Base-by-base conservation (phyloP, 257 asterid species). In the Solanum piurae region DNA sequence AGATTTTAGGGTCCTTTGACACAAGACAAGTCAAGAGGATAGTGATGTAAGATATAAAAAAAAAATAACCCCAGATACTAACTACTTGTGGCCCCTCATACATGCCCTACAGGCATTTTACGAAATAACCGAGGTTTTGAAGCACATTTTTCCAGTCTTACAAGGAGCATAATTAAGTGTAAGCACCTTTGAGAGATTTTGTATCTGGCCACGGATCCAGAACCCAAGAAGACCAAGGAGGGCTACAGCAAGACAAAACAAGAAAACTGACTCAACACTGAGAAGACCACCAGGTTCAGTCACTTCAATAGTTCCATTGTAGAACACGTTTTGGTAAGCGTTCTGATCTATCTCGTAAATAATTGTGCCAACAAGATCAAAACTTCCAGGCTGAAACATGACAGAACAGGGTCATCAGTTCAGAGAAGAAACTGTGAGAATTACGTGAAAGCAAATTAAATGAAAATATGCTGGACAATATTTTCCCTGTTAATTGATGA, bases 241-340 rank as follows among this genome's bases (percentile, higher is more conserved):
- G 44, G 98, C 98, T 46, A 94, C 77, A 69, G 93, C 98, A 74
- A 97, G 98, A 92, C 92, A 92, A 91, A 96, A 94, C 92, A 97
- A 90, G 95, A 97, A 96, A 33, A 97, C 98, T 71, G 99, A 94
- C 93, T 97, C 99, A 20, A 97, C 95, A 84, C 98, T 94, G 93
- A 95, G 87, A 86, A 91, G 86, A 89, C 98, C 98, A 31, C 99
- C 98, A 25, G 94, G 87, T 90, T 97, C 99, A 49, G 92, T 58
- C 89, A 97, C 99, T 93, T 97, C 99, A 87, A 97, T 92, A 80
- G 99, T 97, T 86, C 98, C 95, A 87, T 97, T 97, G 90, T 94
- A 97, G 93, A 97, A 97, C 85, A 95, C 93, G 66, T 89, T 95
- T 88, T 97, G 99, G 90, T 92, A 95, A 5, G 98, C 98, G 42